Percentiles rank a stretch among this genome's conserved stretches.
These are phyloP conservation scores for Trichoderma afroharzianum DNA, from an alignment of 2,329 filamentous ascomycete genomes.

Conservation along the genomic window DNA sequence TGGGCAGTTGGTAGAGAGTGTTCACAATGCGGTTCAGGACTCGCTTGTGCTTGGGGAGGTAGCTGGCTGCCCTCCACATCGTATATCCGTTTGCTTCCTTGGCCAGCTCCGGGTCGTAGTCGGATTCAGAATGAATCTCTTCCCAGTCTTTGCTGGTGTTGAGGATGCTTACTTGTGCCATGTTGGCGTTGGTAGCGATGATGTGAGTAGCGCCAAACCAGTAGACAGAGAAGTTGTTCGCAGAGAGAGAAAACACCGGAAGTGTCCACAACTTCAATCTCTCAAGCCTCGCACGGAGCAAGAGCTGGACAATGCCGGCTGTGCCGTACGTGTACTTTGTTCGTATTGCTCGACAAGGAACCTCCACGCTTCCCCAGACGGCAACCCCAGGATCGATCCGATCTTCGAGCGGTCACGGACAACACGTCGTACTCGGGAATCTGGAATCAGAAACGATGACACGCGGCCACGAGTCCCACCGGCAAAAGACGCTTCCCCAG, in stretches of 20 bases:
- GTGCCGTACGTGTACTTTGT: neutral
- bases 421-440: conserved; percentile 7
- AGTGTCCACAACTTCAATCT: neutral
- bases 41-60: neutral
- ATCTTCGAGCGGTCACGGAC: conserved; percentile 6
- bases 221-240: neutral
- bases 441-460: neutral
- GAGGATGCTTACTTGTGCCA: conserved; percentile 33
- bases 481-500: conserved; percentile 14
- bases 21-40: conserved; percentile 1
- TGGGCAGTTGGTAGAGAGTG: neutral
- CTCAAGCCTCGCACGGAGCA: neutral
- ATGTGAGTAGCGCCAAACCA: neutral
- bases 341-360: neutral
- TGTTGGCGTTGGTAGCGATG: conserved; percentile 21
- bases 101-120: conserved; percentile 21
- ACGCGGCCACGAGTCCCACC: neutral
- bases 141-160: conserved; percentile 34
- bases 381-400: neutral
- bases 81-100: conserved; percentile 23
- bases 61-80: conserved; percentile 29
- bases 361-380: conserved; percentile 4
- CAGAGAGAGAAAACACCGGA: neutral
- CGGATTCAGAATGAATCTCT: conserved; percentile 25
- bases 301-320: neutral